Base-by-base conservation (phyloP, 805 yeast species). In the Metschnikowia borealis region DNA sequence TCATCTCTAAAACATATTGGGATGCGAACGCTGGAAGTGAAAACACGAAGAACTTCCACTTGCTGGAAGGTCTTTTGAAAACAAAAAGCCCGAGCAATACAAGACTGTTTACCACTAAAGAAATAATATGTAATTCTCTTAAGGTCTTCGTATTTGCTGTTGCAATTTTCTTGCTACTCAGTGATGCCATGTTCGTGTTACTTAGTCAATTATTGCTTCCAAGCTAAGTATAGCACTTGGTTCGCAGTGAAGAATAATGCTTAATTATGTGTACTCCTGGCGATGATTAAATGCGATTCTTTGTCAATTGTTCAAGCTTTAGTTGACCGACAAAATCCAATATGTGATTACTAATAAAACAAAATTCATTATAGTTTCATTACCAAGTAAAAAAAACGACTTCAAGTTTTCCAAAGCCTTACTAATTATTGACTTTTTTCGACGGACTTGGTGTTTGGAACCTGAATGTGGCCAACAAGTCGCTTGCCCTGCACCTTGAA, bases 111-210 rank as follows among this genome's bases (percentile, higher is more conserved):
- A 58, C 47, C 10, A 32, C 57, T 6, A 46, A 73, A 8, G 74
- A 57, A 6, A 68, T 54, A 2, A 60, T 6, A 48, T 74, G 77
- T 21, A 74, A 66, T 50, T 75, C 73, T 44, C 68, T 65, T 41
- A 78, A 65, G 10, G 71, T 65, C 43, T 67, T 62, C 11, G 58
- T 54, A 52, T 78, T 78, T 50, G 70, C 55, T 0, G 64, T 57
- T 1, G 82, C 85, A 38, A 73, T 76, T 54, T 80, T 82, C 67
- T 81, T 82, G 14, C 73, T 65, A 44, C 85, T 76, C 53, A 74
- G 77, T 3, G 85, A 81, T 5, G 84, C 85, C 86, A 82, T 82
- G 34, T 3, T 47, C 11, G 41, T 38, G 46, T 18, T 44, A 5
- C 15, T 15, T 15, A 11, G 21, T 32, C 21, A 29, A 39, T 6